A percentile compares a stretch with the other conserved stretches of the same genome.
These are phyloP conservation scores for Hirschfeldia incana DNA, from an alignment of 345 rosid species.

Conservation along the genomic window DNA sequence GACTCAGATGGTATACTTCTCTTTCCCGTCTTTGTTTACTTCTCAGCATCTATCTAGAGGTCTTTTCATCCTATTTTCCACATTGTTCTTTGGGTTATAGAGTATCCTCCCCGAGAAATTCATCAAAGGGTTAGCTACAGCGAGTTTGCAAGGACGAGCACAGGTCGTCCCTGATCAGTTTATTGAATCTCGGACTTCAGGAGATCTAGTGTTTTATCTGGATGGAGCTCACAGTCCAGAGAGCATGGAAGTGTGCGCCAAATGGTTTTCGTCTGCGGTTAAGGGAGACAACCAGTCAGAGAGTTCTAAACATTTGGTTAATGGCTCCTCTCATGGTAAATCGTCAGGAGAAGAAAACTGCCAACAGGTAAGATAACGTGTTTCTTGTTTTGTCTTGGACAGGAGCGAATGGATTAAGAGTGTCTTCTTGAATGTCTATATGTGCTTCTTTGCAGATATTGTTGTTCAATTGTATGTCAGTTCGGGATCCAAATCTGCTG, in stretches of 20 bases:
- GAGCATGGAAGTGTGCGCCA: conserved; percentile 92
- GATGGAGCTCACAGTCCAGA: conserved; percentile 99
- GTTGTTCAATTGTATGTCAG: conserved; percentile 66
- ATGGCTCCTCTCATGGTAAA: conserved; percentile 39
- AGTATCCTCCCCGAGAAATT: conserved; percentile 74
- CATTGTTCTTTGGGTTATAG: conserved; percentile 43
- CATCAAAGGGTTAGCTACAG: conserved; percentile 74
- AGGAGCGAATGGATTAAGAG: not conserved
- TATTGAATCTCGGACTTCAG: conserved; percentile 46
- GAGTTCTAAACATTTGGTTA: conserved; percentile 38
- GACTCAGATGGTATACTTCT: conserved; percentile 54
- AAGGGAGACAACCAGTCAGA: conserved; percentile 49
- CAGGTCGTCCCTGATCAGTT: conserved; percentile 71
- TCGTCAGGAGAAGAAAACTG: conserved; percentile 45
- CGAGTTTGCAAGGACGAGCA: conserved; percentile 94
- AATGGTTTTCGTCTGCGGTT: conserved; percentile 78
- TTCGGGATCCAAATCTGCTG: conserved; percentile 78
- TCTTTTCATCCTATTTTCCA: conserved; percentile 9
- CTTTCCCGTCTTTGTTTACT: conserved; percentile 14
- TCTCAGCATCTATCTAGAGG: not conserved
- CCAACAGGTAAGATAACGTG: conserved; percentile 52
- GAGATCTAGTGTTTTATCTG: conserved; percentile 75
- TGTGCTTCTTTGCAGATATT: conserved; percentile 60
- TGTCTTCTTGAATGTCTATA: not conserved
- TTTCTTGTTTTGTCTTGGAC: conserved; percentile 18